phyloP scores from a whole-genome alignment of 2,329 filamentous ascomycete genomes.

The Aureobasidium pullulans region DNA sequence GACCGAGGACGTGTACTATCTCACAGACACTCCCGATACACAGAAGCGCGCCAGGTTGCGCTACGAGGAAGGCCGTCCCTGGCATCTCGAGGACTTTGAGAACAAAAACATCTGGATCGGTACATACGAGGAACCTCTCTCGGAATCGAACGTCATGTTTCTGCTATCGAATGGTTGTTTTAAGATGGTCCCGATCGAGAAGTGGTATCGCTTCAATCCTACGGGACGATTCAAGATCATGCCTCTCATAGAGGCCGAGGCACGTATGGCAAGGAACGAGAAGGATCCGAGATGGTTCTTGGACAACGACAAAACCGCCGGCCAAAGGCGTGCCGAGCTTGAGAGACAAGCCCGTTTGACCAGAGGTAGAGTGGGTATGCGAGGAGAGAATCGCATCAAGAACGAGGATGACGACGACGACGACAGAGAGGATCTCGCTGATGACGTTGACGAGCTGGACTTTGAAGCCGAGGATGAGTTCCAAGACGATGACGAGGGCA shows the following conservation, averaged over 20 bases:
- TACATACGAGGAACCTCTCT: slow-evolving; percentile 81
- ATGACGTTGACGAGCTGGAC: slow-evolving; percentile 59
- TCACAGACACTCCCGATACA: slow-evolving; percentile 70
- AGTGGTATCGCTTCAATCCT: slow-evolving; percentile 83
- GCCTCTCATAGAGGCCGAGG: slow-evolving; percentile 78
- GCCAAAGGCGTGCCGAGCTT: slow-evolving; percentile 18
- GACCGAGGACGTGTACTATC: slow-evolving; percentile 74
- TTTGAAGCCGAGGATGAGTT: slow-evolving; percentile 64
- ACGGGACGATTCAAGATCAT: slow-evolving; percentile 59
- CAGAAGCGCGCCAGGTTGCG: slow-evolving; percentile 56
- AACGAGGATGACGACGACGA: slow-evolving; percentile 38
- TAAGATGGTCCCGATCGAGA: slow-evolving; percentile 84
- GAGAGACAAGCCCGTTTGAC: slow-evolving; percentile 42
- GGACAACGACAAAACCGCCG: slow-evolving; percentile 40
- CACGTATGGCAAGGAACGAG: slow-evolving; percentile 69
- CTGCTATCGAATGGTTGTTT: slow-evolving; percentile 62
- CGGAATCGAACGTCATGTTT: slow-evolving; percentile 71
- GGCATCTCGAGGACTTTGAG: slow-evolving; percentile 95
- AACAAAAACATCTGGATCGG: slow-evolving; percentile 93
- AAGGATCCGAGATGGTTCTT: slow-evolving; percentile 76
- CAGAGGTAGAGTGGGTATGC: slow-evolving; percentile 43
- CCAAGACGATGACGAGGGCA: slow-evolving; percentile 79
- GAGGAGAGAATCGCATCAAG: slow-evolving; percentile 21
- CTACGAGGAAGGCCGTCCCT: slow-evolving; percentile 92
- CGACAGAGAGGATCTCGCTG: slow-evolving; percentile 38